Conservation (phyloP, 768 basidiomycete species). For the Collybia sp. region DNA sequence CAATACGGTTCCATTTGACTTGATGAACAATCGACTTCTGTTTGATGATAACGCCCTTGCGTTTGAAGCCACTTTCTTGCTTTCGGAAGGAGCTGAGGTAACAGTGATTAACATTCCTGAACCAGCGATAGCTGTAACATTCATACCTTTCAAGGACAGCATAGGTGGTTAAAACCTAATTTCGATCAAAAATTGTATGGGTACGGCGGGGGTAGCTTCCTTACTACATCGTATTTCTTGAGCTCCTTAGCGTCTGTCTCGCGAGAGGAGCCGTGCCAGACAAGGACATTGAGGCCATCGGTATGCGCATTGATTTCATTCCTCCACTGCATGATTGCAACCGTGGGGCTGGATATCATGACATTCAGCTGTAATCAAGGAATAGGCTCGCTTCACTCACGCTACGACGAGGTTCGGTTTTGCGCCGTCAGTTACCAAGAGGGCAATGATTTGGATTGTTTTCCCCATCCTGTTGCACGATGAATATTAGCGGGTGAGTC, state of each 20-base stretch:
- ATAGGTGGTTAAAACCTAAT: conserved; percentile 78
- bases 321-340: conserved; percentile 78
- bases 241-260: conserved; percentile 64
- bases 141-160: conserved; percentile 71
- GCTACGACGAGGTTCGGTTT: conserved; percentile 92
- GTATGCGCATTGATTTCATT: conserved; percentile 91
- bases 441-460: conserved; percentile 94
- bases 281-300: conserved; percentile 73
- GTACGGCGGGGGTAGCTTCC: conserved; percentile 11
- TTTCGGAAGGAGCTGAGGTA: conserved; percentile 75
- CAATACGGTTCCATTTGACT: conserved; percentile 79
- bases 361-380: conserved; percentile 42
- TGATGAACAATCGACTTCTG: conserved; percentile 84
- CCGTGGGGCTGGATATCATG: conserved; percentile 36
- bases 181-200: not conserved
- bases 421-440: conserved; percentile 72
- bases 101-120: too few species aligned
- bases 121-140: too few species aligned
- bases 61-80: conserved; percentile 89
- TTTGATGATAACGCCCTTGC: conserved; percentile 77
- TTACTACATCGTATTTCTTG: conserved; percentile 82
- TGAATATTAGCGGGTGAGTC: not conserved
- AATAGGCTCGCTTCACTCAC: conserved; percentile 46
- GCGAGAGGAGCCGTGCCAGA: conserved; percentile 89
- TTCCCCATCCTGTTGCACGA: conserved; percentile 69